Evolutionary conservation across 306 rosid genomes (phyloP).

Genomic region (Neltuma alba): DNA sequence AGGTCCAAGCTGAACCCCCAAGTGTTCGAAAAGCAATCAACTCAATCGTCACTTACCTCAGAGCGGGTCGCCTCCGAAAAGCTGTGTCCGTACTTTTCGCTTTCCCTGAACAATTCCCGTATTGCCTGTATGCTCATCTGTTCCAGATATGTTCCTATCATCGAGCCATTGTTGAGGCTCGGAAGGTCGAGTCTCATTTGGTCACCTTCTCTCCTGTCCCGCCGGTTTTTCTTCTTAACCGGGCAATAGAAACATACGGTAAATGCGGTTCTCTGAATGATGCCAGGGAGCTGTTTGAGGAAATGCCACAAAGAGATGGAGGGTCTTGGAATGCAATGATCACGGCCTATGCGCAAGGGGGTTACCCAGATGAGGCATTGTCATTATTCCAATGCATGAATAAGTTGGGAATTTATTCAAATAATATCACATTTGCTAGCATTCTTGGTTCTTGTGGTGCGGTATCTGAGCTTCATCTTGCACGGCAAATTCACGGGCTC

Average conservation of each 20-base stretch:
- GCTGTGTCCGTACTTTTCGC: slow-evolving; percentile 58
- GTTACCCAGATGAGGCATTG: slow-evolving; percentile 43
- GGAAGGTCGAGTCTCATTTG: slow-evolving; percentile 68
- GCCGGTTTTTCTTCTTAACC: slow-evolving; percentile 63
- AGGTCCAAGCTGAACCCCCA: slow-evolving; percentile 30
- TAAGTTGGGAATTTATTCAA: slow-evolving; percentile 42
- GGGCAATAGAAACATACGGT: slow-evolving; percentile 65
- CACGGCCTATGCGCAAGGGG: slow-evolving; percentile 47
- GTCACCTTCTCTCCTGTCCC: slow-evolving; percentile 57
- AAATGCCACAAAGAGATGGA: slow-evolving; percentile 74
- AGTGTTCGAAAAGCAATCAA: slow-evolving; percentile 26
- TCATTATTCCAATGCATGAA: slow-evolving; percentile 48
- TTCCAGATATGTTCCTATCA: slow-evolving; percentile 59
- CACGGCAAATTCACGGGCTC: slow-evolving; percentile 61
- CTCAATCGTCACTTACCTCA: slow-evolving; percentile 44
- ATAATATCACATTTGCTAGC: slow-evolving; percentile 55
- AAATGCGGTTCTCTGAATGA: slow-evolving; percentile 65
- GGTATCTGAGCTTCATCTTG: slow-evolving; percentile 40
- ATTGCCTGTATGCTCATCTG: slow-evolving; percentile 58
- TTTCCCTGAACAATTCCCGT: slow-evolving; percentile 48
- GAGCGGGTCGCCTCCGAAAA: slow-evolving; percentile 43
- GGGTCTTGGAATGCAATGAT: slow-evolving; percentile 78
- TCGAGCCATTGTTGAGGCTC: slow-evolving; percentile 51
- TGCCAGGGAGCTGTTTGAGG: slow-evolving; percentile 68
- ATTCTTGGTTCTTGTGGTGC: slow-evolving; percentile 63